phyloP scores from a whole-genome alignment of 208 protist species.

The Acanthamoeba triangularis region DNA sequence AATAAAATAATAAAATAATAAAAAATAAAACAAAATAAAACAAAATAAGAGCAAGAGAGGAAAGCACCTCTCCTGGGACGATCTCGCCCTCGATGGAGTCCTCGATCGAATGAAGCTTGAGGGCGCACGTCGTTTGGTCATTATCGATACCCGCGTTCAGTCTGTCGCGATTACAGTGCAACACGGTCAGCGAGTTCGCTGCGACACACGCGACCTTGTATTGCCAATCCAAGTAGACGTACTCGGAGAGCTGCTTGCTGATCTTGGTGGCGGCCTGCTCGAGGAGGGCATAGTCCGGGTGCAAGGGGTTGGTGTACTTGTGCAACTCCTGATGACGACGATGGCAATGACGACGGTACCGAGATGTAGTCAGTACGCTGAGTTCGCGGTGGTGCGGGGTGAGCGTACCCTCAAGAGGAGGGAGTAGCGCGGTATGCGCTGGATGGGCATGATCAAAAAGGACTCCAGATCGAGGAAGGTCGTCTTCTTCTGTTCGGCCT shows the following conservation, averaged over 20 bases:
- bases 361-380: not conserved
- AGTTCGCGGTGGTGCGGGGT: too few species aligned
- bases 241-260: conserved; percentile 17
- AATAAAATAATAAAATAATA: too few species aligned
- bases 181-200: too few species aligned
- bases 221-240: not conserved
- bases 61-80: not conserved
- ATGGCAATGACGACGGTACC: not conserved
- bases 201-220: too few species aligned
- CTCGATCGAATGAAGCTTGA: conserved; percentile 20
- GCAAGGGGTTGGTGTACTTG: conserved; percentile 41
- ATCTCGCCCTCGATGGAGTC: conserved; percentile 51
- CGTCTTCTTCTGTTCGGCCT: not conserved
- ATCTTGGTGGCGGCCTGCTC: not conserved
- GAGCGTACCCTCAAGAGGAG: not conserved
- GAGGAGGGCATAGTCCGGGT: not conserved
- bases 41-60: not conserved
- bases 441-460: conserved; percentile 47
- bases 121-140: not conserved
- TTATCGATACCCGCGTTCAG: conserved; percentile 39
- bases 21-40: too few species aligned
- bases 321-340: not conserved
- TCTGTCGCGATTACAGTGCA: too few species aligned
- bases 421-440: conserved; percentile 29
- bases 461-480: conserved; percentile 14